Evolutionary conservation across 2,329 filamentous ascomycete species (phyloP), one percentile per base, ranked within the genome.

Genomic region (Aspergillus tamarii): DNA sequence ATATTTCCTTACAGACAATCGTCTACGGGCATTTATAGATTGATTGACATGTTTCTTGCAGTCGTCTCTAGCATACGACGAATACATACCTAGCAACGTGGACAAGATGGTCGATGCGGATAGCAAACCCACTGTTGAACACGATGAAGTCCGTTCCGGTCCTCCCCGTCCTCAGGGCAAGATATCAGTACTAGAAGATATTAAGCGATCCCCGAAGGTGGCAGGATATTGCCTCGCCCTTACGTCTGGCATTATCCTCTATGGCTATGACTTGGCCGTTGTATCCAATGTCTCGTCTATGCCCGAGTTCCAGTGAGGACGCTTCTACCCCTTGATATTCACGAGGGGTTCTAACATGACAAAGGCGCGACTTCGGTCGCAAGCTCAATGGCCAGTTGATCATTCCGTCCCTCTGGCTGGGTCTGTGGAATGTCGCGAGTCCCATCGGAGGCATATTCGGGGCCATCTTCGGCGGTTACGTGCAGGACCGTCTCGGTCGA

Each of bases 331-430:
- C 23, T 12, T 9, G 21, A 21, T 8, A 4, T 36, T 12, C 39
- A 5, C 32, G 46, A 9, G 11, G 21, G 16, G 21, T 12, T 41
- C 64, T 66, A 58, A 63, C 39, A n/a, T 16, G 16, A 19, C 5
- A 21, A 41, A 59, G 75, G 48, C 65, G 57, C 26, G 64, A 80
- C 55, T 82, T 77, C 59, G 79, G 68, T 16, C 66, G 78, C 50
- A 66, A 70, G 23, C 64, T 67, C 2, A 71, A 74, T 45, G 62
- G 75, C 14, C 69, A 67, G n/a, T 60, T 74, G 46, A 81, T 78
- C 45, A 75, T 81, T 23, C 81, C 82, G 0, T 79, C 80, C 1
- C 69, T 77, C 23, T 83, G 81, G 81, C 72, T 83, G 9, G 77
- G 80, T 0, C 72, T 84, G 16, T 83, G 81, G 81, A 79, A 77